Evolutionary conservation across 1,139 yeast genomes (phyloP).

Genomic region (Geotrichum klebahnii): DNA sequence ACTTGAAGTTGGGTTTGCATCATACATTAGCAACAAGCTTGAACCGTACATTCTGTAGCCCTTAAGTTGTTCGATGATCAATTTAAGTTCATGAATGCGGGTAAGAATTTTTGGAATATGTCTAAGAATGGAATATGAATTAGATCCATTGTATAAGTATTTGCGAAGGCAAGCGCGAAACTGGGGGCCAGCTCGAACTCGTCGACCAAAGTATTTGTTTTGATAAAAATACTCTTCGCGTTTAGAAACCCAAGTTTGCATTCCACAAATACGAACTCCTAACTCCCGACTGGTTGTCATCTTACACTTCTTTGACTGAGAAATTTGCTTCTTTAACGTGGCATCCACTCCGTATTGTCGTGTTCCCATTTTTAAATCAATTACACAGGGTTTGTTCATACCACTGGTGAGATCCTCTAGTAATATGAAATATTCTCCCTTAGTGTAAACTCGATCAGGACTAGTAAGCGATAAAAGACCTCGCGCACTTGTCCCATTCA

Average conservation of each 20-base stretch:
- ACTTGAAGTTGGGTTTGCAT: constrained; percentile 44
- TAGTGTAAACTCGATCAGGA: constrained; percentile 30
- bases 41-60: constrained; percentile 95
- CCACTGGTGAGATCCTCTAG: constrained; percentile 86
- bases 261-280: constrained; percentile 93
- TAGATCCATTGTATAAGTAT: constrained; percentile 71
- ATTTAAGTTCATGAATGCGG: constrained; percentile 56
- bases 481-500: constrained; percentile 12
- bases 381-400: constrained; percentile 79
- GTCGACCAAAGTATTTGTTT: constrained; percentile 91
- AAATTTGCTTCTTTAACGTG: constrained; percentile 58
- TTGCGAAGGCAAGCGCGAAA: constrained; percentile 70
- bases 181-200: constrained; percentile 66
- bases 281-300: constrained; percentile 73
- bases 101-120: constrained; percentile 65
- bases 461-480: constrained; percentile 21
- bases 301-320: constrained; percentile 79
- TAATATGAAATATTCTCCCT: constrained; percentile 77
- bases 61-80: constrained; percentile 51
- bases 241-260: constrained; percentile 71
- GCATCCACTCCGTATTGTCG: constrained; percentile 98
- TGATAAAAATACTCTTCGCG: constrained; percentile 53
- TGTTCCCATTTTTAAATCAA: constrained; percentile 97
- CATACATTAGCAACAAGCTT: constrained; percentile 82
- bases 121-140: constrained; percentile 54